These are phyloP conservation scores for Dimocarpus longan DNA, from an alignment of 345 rosid genomes.

Conservation along the genomic window DNA sequence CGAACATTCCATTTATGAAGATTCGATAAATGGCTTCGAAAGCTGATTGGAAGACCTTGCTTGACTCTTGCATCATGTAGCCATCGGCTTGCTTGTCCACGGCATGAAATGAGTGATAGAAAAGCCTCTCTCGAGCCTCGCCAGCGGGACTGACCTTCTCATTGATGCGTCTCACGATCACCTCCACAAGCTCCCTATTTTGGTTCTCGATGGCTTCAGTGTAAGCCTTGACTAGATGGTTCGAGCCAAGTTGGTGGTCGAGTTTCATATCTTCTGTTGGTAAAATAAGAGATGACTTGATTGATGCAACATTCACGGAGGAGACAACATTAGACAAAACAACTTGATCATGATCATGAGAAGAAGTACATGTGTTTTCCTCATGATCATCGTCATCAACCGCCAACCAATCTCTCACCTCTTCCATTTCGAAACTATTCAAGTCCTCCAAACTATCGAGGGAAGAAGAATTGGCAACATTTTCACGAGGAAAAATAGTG, in stretches of 20 bases:
- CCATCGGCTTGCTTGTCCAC: slow-evolving; percentile 9
- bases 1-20: slow-evolving; percentile 27
- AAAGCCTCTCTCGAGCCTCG: slow-evolving; percentile 19
- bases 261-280: slow-evolving; percentile 20
- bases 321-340: not conserved
- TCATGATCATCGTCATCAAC: not conserved
- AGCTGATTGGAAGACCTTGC: slow-evolving; percentile 15
- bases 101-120: slow-evolving; percentile 20
- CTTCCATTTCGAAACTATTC: slow-evolving; percentile 9
- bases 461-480: not conserved
- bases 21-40: slow-evolving; percentile 23
- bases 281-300: slow-evolving; percentile 4
- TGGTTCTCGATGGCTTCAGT: slow-evolving; percentile 23
- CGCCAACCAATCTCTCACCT: slow-evolving; percentile 13
- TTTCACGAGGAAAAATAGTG: not conserved
- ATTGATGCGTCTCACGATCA: slow-evolving; percentile 22
- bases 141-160: slow-evolving; percentile 28
- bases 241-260: not conserved
- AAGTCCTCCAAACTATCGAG: slow-evolving; percentile 9
- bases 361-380: not conserved
- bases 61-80: slow-evolving; percentile 26
- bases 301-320: not conserved
- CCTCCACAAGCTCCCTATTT: slow-evolving; percentile 23
- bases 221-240: slow-evolving; percentile 24
- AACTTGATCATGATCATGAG: not conserved